phyloP scores from a whole-genome alignment of 2,329 filamentous ascomycete genomes.

The Ceratocystis smalleyi region DNA sequence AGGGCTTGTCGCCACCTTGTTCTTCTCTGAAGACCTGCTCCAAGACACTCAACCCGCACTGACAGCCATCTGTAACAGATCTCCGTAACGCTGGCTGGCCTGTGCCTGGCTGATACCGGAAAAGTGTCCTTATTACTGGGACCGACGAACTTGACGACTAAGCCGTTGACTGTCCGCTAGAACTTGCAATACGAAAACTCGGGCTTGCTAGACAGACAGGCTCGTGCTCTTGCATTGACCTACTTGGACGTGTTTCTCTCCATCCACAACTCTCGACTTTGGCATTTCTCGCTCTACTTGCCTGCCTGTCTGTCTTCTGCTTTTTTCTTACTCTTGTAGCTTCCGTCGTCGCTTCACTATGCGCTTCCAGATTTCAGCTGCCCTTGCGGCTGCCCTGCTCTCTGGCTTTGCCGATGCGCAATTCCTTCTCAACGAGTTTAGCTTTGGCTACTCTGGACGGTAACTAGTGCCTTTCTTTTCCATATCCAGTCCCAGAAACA shows the following conservation, averaged over 20 bases:
- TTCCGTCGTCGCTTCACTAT: slow-evolving; percentile 7
- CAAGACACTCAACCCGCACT: background rate
- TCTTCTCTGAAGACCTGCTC: background rate
- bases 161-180: background rate
- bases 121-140: slow-evolving; percentile 16
- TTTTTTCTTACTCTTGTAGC: background rate
- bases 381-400: slow-evolving; percentile 12
- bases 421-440: slow-evolving; percentile 55
- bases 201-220: background rate
- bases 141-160: background rate
- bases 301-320: background rate
- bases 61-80: background rate
- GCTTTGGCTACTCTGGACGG: slow-evolving; percentile 59
- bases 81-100: background rate
- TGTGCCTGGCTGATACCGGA: slow-evolving; percentile 9
- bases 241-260: background rate
- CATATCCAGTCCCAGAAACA: background rate
- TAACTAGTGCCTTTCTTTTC: slow-evolving; percentile 21
- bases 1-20: background rate
- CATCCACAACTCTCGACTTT: background rate
- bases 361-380: slow-evolving; percentile 15
- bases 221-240: background rate
- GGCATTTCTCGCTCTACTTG: background rate
- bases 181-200: background rate
- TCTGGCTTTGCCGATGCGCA: slow-evolving; percentile 41